Conservation (phyloP, 2,329 filamentous ascomycete genomes). For the Xylaria sp. region DNA sequence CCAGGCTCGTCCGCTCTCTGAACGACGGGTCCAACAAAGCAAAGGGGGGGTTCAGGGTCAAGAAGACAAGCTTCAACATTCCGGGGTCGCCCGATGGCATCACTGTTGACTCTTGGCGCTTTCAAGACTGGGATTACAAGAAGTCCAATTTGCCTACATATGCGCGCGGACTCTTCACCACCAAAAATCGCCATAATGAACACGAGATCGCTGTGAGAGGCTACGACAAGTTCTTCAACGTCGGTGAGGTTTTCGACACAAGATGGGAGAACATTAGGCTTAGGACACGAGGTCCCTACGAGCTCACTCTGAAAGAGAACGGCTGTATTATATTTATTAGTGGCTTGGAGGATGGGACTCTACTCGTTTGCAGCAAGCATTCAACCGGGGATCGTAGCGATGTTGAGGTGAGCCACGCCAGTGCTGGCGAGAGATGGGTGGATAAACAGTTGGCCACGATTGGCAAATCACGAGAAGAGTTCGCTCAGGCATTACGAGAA, state of each 20-base stretch:
- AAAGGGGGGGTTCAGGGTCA: conserved; percentile 71
- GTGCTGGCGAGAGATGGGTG: conserved; percentile 80
- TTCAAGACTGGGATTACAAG: conserved; percentile 97
- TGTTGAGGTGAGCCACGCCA: conserved; percentile 77
- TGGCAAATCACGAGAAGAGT: conserved; percentile 77
- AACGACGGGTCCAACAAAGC: conserved; percentile 61
- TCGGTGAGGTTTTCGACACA: conserved; percentile 80
- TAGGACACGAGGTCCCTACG: conserved; percentile 85
- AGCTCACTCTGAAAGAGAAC: conserved; percentile 96
- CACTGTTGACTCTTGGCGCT: conserved; percentile 86
- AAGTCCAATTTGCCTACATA: conserved; percentile 84
- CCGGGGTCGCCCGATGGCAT: conserved; percentile 65
- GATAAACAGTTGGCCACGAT: conserved; percentile 78
- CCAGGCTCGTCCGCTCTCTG: conserved; percentile 68
- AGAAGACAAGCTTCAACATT: conserved; percentile 79
- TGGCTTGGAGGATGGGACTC: conserved; percentile 83
- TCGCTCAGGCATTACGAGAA: conserved; percentile 74
- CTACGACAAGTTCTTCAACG: conserved; percentile 99
- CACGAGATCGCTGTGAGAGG: conserved; percentile 85
- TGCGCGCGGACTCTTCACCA: conserved; percentile 93
- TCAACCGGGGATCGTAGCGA: conserved; percentile 85
- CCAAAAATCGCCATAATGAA: conserved; percentile 64
- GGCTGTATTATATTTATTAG: conserved; percentile 99
- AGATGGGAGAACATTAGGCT: conserved; percentile 79
- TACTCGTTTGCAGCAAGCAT: conserved; percentile 98